These are phyloP conservation scores for Colletotrichum spaethianum DNA, from an alignment of 2,329 filamentous ascomycete genomes.

Conservation along the genomic window DNA sequence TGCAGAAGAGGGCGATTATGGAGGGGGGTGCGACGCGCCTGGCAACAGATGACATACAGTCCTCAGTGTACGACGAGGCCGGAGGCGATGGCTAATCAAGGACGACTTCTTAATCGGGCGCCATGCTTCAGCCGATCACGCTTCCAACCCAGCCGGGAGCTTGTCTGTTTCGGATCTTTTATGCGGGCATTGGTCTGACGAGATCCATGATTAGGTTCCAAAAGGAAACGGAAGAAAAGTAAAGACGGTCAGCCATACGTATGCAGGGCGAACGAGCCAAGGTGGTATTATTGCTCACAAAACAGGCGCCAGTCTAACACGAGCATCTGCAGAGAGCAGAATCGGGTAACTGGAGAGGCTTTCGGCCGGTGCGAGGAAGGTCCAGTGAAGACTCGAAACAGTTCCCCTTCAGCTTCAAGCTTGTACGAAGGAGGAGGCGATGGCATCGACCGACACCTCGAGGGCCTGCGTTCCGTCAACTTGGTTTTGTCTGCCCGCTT, in stretches of 20 bases:
- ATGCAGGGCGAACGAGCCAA: conserved; percentile 32
- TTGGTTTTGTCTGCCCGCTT: conserved; percentile 12
- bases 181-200: conserved; percentile 20
- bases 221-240: conserved; percentile 36
- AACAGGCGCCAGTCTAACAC: conserved; percentile 12
- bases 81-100: conserved; percentile 15
- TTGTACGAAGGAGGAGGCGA: not conserved
- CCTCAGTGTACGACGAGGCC: conserved; percentile 17
- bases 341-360: conserved; percentile 20
- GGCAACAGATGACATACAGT: conserved; percentile 16
- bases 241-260: conserved; percentile 27
- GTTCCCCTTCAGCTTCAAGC: not conserved
- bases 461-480: conserved; percentile 20
- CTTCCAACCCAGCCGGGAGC: conserved; percentile 17
- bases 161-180: conserved; percentile 35
- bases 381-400: not conserved
- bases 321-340: conserved; percentile 27
- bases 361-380: conserved; percentile 12
- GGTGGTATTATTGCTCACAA: conserved; percentile 34
- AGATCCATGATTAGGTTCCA: conserved; percentile 23
- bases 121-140: conserved; percentile 32
- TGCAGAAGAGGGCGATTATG: conserved; percentile 26
- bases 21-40: conserved; percentile 27
- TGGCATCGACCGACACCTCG: conserved; percentile 15
- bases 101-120: conserved; percentile 36